A percentile compares a stretch with the other conserved stretches of the same genome.
These are phyloP conservation scores for Tillandsia fasciculata DNA, from an alignment of 176 grass and related monocot genomes.

Conservation along the genomic window DNA sequence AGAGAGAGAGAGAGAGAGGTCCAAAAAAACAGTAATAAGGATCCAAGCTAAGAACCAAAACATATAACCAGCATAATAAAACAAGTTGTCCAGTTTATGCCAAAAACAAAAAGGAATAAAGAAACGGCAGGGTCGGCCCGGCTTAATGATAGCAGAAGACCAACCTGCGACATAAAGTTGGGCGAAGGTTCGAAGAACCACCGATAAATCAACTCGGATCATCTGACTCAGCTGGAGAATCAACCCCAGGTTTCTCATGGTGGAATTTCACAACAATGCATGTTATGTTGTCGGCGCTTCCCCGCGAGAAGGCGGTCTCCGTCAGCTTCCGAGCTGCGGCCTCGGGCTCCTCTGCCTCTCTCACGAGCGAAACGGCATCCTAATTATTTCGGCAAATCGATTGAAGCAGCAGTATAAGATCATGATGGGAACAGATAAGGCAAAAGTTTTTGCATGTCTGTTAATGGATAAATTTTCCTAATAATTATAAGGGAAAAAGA, in stretches of 20 bases:
- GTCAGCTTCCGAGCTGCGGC: slow-evolving; percentile 66
- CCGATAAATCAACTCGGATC: slow-evolving; percentile 31
- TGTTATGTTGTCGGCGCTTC: slow-evolving; percentile 73
- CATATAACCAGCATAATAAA: too few species aligned
- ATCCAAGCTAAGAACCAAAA: too few species aligned
- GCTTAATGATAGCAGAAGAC: too few species aligned
- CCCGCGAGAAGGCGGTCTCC: slow-evolving; percentile 44
- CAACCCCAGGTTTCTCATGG: slow-evolving; percentile 36
- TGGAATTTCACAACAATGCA: slow-evolving; percentile 70
- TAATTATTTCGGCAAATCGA: neutral
- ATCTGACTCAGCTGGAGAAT: slow-evolving; percentile 16
- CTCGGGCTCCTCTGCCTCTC: slow-evolving; percentile 47
- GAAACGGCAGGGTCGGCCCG: neutral
- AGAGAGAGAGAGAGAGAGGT: too few species aligned
- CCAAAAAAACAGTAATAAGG: too few species aligned
- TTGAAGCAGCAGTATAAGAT: neutral
- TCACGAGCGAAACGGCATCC: slow-evolving; percentile 62
- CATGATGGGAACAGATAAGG: neutral
- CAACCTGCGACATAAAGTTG: too few species aligned
- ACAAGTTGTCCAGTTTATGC: too few species aligned
- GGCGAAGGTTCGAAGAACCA: neutral
- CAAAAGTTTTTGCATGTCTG: too few species aligned
- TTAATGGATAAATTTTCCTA: too few species aligned
- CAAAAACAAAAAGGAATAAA: slow-evolving; percentile 13
- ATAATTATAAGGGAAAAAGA: too few species aligned